Evolutionary conservation across 106 monocot genomes (phyloP).

Genomic region (Acorus gramineus): DNA sequence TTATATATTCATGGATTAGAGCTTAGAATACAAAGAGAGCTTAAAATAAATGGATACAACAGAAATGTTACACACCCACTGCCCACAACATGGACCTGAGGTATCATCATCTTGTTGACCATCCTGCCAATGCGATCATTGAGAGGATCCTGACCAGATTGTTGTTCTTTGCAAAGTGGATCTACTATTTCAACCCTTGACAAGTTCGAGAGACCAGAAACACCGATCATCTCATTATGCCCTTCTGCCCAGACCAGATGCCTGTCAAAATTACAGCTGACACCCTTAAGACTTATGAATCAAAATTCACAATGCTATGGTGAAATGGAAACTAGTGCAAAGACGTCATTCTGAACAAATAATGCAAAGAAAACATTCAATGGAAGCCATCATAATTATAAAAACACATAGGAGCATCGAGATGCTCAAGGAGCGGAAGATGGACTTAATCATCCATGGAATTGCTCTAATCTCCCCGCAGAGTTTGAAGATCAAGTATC

Average conservation of each 20-base stretch:
- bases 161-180: conserved; percentile 15
- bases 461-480: no score
- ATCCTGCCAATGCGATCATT: conserved; percentile 9
- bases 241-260: conserved; percentile 73
- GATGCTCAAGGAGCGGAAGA: no score
- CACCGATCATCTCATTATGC: conserved; percentile 17
- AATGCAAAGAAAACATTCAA: no score
- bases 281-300: background rate
- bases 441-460: no score
- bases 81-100: conserved; percentile 51
- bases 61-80: conserved; percentile 33
- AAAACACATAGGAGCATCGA: no score
- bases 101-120: conserved; percentile 45
- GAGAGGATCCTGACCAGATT: conserved; percentile 1
- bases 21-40: background rate
- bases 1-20: background rate
- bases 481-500: no score
- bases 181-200: conserved; percentile 8
- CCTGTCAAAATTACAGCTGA: conserved; percentile 19
- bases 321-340: no score
- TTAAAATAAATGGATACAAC: background rate
- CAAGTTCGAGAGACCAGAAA: background rate
- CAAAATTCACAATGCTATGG: background rate
- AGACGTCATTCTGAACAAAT: no score
- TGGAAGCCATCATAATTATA: no score